These are phyloP conservation scores for Suillus decipiens DNA, from an alignment of 768 basidiomycete genomes.

Conservation along the genomic window DNA sequence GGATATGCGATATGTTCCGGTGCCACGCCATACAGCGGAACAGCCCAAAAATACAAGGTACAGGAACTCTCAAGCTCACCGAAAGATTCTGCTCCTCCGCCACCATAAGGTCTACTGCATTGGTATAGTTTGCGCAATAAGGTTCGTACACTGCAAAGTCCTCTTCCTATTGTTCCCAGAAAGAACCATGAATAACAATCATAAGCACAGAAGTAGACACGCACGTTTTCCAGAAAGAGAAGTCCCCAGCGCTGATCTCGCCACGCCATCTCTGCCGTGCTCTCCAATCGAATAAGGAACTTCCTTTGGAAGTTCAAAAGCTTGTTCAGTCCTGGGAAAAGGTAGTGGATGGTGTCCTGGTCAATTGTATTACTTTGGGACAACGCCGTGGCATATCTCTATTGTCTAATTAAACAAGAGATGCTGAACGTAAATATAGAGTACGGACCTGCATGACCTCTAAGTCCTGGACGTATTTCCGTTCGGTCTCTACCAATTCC, in stretches of 20 bases:
- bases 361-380: slow-evolving; percentile 83
- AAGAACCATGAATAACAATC: slow-evolving; percentile 2
- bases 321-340: slow-evolving; percentile 94
- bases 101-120: slow-evolving; percentile 82
- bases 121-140: slow-evolving; percentile 94
- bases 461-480: slow-evolving; percentile 95
- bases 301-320: slow-evolving; percentile 95
- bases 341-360: slow-evolving; percentile 92
- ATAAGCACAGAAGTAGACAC: slow-evolving; percentile 39
- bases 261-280: slow-evolving; percentile 80
- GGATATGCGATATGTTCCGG: slow-evolving; percentile 18
- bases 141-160: slow-evolving; percentile 97
- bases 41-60: slow-evolving; percentile 2
- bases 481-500: slow-evolving; percentile 94
- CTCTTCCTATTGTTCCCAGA: slow-evolving; percentile 77
- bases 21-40: slow-evolving; percentile 25
- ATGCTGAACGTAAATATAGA: slow-evolving; percentile 10
- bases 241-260: slow-evolving; percentile 87
- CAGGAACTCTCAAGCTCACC: slow-evolving; percentile 50
- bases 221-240: slow-evolving; percentile 80
- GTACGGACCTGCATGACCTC: slow-evolving; percentile 89
- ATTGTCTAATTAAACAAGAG: slow-evolving; percentile 20
- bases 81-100: slow-evolving; percentile 83
- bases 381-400: slow-evolving; percentile 90
- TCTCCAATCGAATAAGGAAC: slow-evolving; percentile 88